phyloP scores from a whole-genome alignment of 495 filamentous ascomycete genomes.

The Penicillium canescens region DNA sequence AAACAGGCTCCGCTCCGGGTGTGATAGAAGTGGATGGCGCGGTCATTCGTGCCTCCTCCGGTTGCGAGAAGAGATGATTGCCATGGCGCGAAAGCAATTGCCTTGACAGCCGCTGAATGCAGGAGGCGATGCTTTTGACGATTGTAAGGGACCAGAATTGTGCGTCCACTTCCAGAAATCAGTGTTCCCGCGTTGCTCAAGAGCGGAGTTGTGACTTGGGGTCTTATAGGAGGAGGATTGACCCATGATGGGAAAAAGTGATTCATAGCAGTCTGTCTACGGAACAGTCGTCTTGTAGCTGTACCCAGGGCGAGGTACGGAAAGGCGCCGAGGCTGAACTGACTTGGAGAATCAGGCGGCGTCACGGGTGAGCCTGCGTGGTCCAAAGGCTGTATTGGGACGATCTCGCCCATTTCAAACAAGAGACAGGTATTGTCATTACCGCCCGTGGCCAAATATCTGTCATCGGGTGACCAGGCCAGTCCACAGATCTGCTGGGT shows the following conservation, averaged over 20 bases:
- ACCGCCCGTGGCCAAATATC: slow-evolving; percentile 80
- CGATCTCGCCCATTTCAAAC: slow-evolving; percentile 67
- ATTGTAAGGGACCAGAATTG: slow-evolving; percentile 40
- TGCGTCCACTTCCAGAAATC: slow-evolving; percentile 30
- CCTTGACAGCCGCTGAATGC: slow-evolving; percentile 91
- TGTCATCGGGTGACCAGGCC: slow-evolving; percentile 78
- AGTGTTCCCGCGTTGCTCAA: slow-evolving; percentile 30
- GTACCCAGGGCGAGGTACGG: slow-evolving; percentile 17
- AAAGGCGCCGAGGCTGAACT: slow-evolving; percentile 18
- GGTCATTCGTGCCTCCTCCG: slow-evolving; percentile 91
- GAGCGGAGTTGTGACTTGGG: slow-evolving; percentile 21
- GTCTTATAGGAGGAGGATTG: slow-evolving; percentile 14
- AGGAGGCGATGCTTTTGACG: slow-evolving; percentile 70
- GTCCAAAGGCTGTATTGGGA: slow-evolving; percentile 31
- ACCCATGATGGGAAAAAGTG: slow-evolving; percentile 34
- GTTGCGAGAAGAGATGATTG: slow-evolving; percentile 84
- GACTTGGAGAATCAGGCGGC: slow-evolving; percentile 8
- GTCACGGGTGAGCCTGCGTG: not conserved
- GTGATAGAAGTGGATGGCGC: slow-evolving; percentile 95
- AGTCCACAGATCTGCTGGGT: slow-evolving; percentile 90
- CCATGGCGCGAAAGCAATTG: slow-evolving; percentile 97
- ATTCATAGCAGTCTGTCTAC: slow-evolving; percentile 23
- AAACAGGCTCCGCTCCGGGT: slow-evolving; percentile 80
- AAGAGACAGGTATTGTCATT: slow-evolving; percentile 90
- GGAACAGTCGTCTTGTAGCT: slow-evolving; percentile 17